Evolutionary conservation across 371 early-diverging fungal genomes (phyloP), one percentile per base, ranked within the genome.

Genomic region (Mortierella sp.): DNA sequence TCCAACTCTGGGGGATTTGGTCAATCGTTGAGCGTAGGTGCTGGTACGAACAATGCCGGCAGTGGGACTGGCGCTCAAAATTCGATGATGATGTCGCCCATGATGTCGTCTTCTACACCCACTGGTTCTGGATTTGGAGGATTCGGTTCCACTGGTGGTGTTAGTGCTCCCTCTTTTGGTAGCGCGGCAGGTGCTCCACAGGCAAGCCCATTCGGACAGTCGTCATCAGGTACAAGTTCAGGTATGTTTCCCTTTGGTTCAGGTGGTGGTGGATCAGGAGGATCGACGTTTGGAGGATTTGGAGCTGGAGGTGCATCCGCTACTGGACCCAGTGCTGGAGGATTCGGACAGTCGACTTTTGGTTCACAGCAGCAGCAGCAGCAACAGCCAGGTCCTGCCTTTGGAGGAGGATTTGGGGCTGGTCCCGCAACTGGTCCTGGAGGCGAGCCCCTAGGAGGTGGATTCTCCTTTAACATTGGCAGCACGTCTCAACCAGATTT

Each of bases 401-500:
- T 21, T 18, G 62, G 61, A 47, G 66, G 72, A 25, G 70, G 64
- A 14, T 72, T 72, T 62, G 72, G 72, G 19, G 67, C 60, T 1
- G 9, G 25, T 26, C 51, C 28, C 14, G 48, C 28, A 19, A 63
- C 44, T 26, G 37, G 30, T 29, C 68, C 25, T 21, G 61, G 68
- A 18, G 60, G 29, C 12, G 46, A 55, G 58, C 28, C 66, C 4
- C 67, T 44, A 9, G 53, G 52, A 37, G 76, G 76, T 0, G 64
- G 68, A 6, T 76, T 71, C 53, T 18, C 64, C 4, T 76, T 76
- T 29, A 66, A 70, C 47, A 57, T 76, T 55, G 76, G 76, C n/a
- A 60, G 67, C 5, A 58, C 46, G 0, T 67, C 72, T 16, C 58
- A 26, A 4, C 11, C 30, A 18, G 37, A 46, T 25, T 55, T 66